These are phyloP conservation scores for Nemania bipapillata DNA, from an alignment of 2,329 filamentous ascomycete genomes.

Conservation along the genomic window DNA sequence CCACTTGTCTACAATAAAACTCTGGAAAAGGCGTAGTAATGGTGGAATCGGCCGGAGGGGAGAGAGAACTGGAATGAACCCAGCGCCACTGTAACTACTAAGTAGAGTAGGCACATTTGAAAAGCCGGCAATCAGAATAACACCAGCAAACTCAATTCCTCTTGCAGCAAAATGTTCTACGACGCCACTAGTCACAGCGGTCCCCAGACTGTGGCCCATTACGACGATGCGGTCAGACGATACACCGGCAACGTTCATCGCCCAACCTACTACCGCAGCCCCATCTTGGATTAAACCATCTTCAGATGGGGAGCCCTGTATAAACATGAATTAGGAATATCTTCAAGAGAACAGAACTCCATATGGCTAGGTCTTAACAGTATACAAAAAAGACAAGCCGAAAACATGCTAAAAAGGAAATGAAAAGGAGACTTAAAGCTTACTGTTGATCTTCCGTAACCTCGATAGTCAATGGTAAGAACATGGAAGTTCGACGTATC, in stretches of 20 bases:
- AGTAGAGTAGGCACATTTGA: constrained; percentile 78
- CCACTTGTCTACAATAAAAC: constrained; percentile 83
- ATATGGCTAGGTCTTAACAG: not conserved
- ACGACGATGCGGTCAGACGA: constrained; percentile 78
- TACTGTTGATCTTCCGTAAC: constrained; percentile 78
- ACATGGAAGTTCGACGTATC: constrained; percentile 80
- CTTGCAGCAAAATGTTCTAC: constrained; percentile 73
- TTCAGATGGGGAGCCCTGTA: constrained; percentile 77
- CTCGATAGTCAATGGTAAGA: constrained; percentile 89
- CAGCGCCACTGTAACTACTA: constrained; percentile 80
- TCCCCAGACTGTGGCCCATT: constrained; percentile 87
- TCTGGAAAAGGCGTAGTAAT: constrained; percentile 69
- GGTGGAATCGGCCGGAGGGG: constrained; percentile 76
- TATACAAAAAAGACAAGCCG: not conserved
- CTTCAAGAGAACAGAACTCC: not conserved
- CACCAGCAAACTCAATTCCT: constrained; percentile 77
- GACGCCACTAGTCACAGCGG: constrained; percentile 80
- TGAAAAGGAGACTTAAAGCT: not conserved
- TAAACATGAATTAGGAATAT: constrained; percentile 5
- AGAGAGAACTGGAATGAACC: constrained; percentile 79
- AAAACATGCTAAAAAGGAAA: not conserved
- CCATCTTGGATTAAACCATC: constrained; percentile 83
- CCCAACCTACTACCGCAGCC: constrained; percentile 76
- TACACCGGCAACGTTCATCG: constrained; percentile 71
- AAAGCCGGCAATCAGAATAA: constrained; percentile 84